Conservation (phyloP, 345 rosid genomes). For the Lepidium africanum region DNA sequence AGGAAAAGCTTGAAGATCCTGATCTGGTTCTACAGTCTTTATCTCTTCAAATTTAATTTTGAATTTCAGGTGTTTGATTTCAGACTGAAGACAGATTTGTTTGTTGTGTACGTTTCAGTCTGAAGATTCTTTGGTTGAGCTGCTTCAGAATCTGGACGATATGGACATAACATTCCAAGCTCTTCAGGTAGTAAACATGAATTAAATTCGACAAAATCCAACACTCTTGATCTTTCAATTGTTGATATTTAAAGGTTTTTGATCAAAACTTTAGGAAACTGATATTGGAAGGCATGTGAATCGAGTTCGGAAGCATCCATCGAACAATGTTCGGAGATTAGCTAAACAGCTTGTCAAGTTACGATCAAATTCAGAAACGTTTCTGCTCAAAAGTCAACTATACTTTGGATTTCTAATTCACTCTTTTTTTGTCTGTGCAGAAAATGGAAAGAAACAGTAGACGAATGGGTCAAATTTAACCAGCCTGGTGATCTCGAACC, state of each 20-base stretch:
- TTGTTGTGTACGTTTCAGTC: constrained; percentile 43
- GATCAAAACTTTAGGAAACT: constrained; percentile 9
- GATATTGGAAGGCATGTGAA: constrained; percentile 44
- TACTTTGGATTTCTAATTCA: neutral
- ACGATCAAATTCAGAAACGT: neutral
- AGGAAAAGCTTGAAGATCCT: constrained; percentile 77
- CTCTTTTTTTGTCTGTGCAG: constrained; percentile 28
- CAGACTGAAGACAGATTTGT: constrained; percentile 3
- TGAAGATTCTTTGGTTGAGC: constrained; percentile 76
- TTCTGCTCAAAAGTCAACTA: neutral
- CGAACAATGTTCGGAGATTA: constrained; percentile 63
- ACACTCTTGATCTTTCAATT: neutral
- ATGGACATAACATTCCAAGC: constrained; percentile 96
- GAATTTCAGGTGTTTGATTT: neutral
- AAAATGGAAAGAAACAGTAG: constrained; percentile 92
- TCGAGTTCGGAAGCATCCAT: constrained; percentile 62
- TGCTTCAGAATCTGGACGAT: constrained; percentile 91
- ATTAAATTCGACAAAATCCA: neutral
- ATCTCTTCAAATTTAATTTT: neutral
- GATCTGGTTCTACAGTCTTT: constrained; percentile 52
- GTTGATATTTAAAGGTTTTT: neutral
- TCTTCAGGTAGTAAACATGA: constrained; percentile 48
- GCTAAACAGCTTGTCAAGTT: constrained; percentile 79
- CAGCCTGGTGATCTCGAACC: constrained; percentile 69
- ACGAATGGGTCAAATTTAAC: constrained; percentile 89